Conservation (phyloP, 495 filamentous ascomycete genomes). For the Lasiosphaeris hirsuta region DNA sequence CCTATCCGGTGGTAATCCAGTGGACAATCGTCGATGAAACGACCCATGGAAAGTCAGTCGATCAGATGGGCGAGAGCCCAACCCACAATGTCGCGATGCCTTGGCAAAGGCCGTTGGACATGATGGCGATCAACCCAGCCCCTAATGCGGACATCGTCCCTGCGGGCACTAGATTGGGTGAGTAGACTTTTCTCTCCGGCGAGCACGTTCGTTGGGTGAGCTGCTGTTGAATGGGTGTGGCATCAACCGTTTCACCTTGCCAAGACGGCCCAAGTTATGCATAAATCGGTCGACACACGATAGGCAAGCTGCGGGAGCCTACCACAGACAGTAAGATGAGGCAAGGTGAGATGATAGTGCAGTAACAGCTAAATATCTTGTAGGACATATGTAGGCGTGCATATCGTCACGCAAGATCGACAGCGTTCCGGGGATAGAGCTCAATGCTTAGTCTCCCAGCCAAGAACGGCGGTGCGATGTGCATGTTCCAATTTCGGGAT, state of each 20-base stretch:
- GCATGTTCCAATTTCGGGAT: background rate
- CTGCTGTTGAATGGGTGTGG: background rate
- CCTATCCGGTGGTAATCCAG: background rate
- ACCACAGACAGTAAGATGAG: background rate
- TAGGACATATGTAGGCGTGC: background rate
- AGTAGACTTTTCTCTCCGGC: too few species aligned
- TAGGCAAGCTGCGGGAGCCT: background rate
- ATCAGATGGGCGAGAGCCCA: background rate
- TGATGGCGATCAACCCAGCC: background rate
- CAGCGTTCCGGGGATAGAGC: background rate
- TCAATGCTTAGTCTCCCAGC: background rate
- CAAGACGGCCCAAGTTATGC: constrained; percentile 18
- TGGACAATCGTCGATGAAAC: constrained; percentile 15
- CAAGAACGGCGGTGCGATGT: background rate
- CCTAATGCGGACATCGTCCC: too few species aligned
- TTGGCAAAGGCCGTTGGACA: background rate
- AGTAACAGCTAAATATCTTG: background rate
- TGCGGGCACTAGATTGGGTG: too few species aligned
- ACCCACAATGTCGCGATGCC: background rate
- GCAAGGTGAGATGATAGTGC: background rate
- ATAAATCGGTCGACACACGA: background rate
- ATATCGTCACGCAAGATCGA: constrained; percentile 12
- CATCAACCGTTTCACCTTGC: constrained; percentile 22
- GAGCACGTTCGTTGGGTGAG: background rate
- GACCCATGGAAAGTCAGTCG: background rate